Base-by-base conservation (phyloP, 2,329 filamentous ascomycete species). In the Colletotrichum abscissum region DNA sequence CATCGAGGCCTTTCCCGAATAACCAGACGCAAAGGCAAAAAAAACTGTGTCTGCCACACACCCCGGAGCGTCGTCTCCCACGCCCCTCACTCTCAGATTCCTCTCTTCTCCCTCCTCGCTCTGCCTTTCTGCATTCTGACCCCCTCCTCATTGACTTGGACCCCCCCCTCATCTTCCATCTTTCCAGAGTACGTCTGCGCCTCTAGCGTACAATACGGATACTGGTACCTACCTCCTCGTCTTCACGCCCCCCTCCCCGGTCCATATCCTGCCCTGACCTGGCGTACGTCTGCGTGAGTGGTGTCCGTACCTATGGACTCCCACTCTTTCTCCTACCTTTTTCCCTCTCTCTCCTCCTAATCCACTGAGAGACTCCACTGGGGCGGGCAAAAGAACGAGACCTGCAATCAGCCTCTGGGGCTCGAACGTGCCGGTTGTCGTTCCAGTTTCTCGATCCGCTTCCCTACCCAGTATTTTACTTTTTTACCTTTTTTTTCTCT, bases 371-470 rank as follows among this genome's bases (percentile, higher is more conserved):
- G 60, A 54, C 42, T 72, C 67, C 67, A 72, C 67, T 56, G 49
- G 42, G 60, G 26, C 67, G 57, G 67, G 56, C 67, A 62, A 63
- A 62, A 63, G 62, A 56, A 67, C 72, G 72, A 74, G 63, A 57
- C 67, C 52, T 72, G 72, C 72, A 74, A 74, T 72, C 72, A 67
- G 57, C 72, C 62, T 74, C 57, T 59, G 35, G 72, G 30, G 49
- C 71, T 73, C 71, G 71, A 73, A 72, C 68, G 71, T 63, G 63
- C 67, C 62, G 71, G 72, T 71, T 52, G 52, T 72, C 72, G 68
- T 74, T 74, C 72, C 72, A 74, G 62, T 66, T 52, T 46, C 52
- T 63, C 59, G 59, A 73, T 73, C 70, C 70, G 65, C 70, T 69
- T 64, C 30, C 52, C 56, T 68, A 46, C 49, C 72, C 49, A 26